Percentiles rank a stretch among this genome's conserved stretches.
Evolutionary conservation across 2,329 filamentous ascomycete genomes (phyloP).

Genomic region (Colletotrichum graminicola): DNA sequence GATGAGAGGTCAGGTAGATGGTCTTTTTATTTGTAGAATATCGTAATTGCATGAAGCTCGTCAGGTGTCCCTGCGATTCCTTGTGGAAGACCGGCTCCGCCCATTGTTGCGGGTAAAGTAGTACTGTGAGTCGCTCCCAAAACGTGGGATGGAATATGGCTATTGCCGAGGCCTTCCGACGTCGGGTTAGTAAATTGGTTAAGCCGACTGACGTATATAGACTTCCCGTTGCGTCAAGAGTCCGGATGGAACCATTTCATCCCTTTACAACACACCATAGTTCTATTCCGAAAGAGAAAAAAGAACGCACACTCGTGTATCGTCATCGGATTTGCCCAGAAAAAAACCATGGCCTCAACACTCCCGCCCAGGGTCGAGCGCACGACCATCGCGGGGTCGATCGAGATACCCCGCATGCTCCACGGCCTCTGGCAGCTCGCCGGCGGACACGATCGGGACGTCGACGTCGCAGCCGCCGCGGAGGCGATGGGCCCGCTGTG

Average conservation of each 20-base stretch:
- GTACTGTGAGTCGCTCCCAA: neutral
- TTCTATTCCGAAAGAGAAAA: neutral
- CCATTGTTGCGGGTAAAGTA: neutral
- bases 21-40: too few relatives aligned
- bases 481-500: conserved; percentile 18
- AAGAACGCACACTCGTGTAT: neutral
- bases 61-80: too few relatives aligned
- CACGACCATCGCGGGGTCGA: conserved; percentile 32
- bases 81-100: neutral
- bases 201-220: neutral
- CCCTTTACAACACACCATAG: neutral
- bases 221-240: neutral
- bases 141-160: neutral
- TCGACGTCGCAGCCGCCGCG: conserved; percentile 27
- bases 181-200: neutral
- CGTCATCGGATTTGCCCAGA: too few relatives aligned
- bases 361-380: conserved; percentile 9
- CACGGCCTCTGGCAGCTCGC: conserved; percentile 38
- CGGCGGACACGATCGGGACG: conserved; percentile 26
- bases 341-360: neutral
- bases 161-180: neutral
- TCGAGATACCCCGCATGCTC: conserved; percentile 41
- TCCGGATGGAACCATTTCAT: neutral
- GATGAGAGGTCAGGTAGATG: neutral
- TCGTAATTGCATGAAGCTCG: neutral